Conservation (phyloP, 2,329 filamentous ascomycete species). For the Cercospora sp. region DNA sequence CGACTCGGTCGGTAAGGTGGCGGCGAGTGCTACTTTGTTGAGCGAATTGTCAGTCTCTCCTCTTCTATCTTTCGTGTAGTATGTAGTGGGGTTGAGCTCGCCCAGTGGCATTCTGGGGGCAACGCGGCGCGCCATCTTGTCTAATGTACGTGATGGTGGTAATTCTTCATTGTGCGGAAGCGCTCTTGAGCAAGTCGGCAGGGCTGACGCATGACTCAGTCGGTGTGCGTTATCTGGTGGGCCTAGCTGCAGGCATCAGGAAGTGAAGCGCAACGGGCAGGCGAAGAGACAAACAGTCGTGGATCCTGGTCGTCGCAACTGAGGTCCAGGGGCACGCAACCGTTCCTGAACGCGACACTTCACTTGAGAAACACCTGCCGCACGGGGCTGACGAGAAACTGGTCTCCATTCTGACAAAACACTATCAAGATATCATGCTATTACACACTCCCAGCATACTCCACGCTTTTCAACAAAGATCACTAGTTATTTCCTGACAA, state of each 20-base stretch:
- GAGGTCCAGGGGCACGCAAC: neutral
- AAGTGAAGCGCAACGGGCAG: neutral
- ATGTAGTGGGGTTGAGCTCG: neutral
- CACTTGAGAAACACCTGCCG: neutral
- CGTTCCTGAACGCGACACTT: neutral
- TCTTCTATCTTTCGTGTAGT: neutral
- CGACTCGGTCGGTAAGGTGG: neutral
- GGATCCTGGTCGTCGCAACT: neutral
- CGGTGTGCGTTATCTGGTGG: neutral
- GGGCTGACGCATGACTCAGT: neutral
- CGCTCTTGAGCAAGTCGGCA: neutral
- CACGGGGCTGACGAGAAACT: neutral
- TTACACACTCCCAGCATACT: constrained; percentile 20
- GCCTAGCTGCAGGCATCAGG: neutral
- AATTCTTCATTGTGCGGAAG: neutral
- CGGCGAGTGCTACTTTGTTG: neutral
- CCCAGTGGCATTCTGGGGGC: neutral
- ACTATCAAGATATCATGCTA: constrained; percentile 19
- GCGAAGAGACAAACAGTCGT: neutral
- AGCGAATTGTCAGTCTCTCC: neutral
- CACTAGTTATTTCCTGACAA: constrained; percentile 13
- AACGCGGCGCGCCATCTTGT: neutral
- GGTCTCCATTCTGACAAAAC: constrained; percentile 6
- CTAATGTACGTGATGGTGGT: neutral
- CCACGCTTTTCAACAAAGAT: constrained; percentile 19